phyloP scores from a whole-genome alignment of 257 asterid species.

The Scutellaria barbata region DNA sequence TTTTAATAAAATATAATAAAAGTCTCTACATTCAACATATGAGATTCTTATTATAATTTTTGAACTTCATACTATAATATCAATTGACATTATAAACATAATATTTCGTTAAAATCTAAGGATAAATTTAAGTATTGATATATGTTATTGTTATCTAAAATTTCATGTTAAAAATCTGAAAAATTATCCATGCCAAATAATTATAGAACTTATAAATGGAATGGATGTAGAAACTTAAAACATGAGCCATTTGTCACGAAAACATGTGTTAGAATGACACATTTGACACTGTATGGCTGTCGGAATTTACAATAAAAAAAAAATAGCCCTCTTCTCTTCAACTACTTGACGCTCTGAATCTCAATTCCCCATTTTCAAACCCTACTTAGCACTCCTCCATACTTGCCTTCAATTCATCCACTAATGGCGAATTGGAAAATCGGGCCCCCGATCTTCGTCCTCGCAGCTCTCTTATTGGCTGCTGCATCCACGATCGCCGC shows the following conservation, averaged over 20 bases:
- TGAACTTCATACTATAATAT: too few relatives aligned
- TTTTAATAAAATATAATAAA: too few relatives aligned
- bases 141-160: too few relatives aligned
- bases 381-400: neutral
- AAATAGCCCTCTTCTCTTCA: slow-evolving; percentile 20
- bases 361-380: slow-evolving; percentile 14
- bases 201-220: too few relatives aligned
- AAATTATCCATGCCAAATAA: too few relatives aligned
- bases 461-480: slow-evolving; percentile 40
- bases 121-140: too few relatives aligned
- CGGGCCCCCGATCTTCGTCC: slow-evolving; percentile 38
- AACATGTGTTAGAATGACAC: slow-evolving; percentile 15
- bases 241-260: slow-evolving; percentile 27
- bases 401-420: slow-evolving; percentile 21
- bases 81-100: too few relatives aligned
- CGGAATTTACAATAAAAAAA: slow-evolving; percentile 37
- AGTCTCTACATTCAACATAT: too few relatives aligned
- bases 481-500: slow-evolving; percentile 47
- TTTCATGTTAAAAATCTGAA: too few relatives aligned
- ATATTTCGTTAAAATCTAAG: too few relatives aligned
- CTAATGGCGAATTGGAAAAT: slow-evolving; percentile 45
- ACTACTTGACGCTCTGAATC: slow-evolving; percentile 29
- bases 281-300: slow-evolving; percentile 29
- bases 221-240: too few relatives aligned
- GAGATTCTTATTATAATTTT: too few relatives aligned